Percentiles rank a stretch among this genome's conserved stretches.
Evolutionary conservation across 2,329 filamentous ascomycete genomes (phyloP).

Genomic region (Neofusicoccum kwambonambiense): DNA sequence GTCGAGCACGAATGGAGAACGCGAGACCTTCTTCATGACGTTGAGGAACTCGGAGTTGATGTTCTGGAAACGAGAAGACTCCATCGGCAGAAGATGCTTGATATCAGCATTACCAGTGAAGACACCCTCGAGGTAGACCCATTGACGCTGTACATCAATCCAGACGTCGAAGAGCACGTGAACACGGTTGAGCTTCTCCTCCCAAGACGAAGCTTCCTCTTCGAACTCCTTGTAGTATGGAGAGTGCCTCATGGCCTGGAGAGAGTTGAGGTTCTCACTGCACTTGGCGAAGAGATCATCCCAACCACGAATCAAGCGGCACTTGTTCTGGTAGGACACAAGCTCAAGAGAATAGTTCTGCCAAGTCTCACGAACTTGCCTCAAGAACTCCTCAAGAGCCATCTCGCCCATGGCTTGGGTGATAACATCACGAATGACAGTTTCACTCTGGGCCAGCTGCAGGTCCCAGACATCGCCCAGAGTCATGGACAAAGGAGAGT

Average conservation of each 20-base stretch:
- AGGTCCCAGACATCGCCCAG: constrained; percentile 99
- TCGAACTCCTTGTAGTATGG: constrained; percentile 99
- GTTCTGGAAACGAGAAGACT: constrained; percentile 96
- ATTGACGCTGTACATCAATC: constrained; percentile 99
- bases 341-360: constrained; percentile 91
- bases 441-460: constrained; percentile 82
- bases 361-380: constrained; percentile 95
- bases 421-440: constrained; percentile 88
- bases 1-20: constrained; percentile 91
- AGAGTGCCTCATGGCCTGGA: constrained; percentile 98
- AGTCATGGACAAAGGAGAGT: constrained; percentile 90
- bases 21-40: constrained; percentile 99
- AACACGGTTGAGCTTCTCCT: constrained; percentile 95
- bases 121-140: constrained; percentile 98
- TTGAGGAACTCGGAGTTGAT: constrained; percentile 98
- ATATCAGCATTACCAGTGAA: constrained; percentile 99
- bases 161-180: constrained; percentile 98
- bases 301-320: constrained; percentile 94
- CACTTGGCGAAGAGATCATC: constrained; percentile 98
- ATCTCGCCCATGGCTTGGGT: constrained; percentile 96
- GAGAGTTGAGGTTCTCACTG: constrained; percentile 93
- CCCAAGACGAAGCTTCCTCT: constrained; percentile 93
- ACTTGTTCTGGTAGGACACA: constrained; percentile 97
- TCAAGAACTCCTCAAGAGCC: constrained; percentile 95
- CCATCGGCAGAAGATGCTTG: constrained; percentile 93